Evolutionary conservation across 2,329 filamentous ascomycete genomes (phyloP), one percentile per base, ranked within the genome.

Genomic region (Epichloe baconii): DNA sequence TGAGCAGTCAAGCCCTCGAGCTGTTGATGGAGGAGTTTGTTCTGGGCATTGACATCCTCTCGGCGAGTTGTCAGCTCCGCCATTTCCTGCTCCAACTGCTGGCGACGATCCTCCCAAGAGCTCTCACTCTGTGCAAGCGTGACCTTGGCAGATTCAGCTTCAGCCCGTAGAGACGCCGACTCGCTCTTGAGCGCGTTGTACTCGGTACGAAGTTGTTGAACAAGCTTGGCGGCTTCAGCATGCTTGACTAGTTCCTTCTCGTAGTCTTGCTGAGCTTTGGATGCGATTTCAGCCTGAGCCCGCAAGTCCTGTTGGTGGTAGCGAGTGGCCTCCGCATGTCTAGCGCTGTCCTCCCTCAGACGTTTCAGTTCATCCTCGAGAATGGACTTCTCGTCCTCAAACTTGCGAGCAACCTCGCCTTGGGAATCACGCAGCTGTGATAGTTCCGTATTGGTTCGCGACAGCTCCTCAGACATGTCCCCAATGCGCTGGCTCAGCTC

Each of bases 201-300:
- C 57, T 97, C 88, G 4, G 76, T 74, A 48, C 93, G 86, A 47
- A 95, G 74, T 49, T 76, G 76, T 58, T 95, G 88, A 14, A 96
- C 75, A 37, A 81, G 79, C 68, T 89, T 90, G 12, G 91, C 88
- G n/a, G 91, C 93, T 57, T 96, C 88, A 2, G 90, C 91, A 68
- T 98, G 93, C 71, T 93, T 96, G 61, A 95, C 79, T 11, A 98
- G 77, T 66, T 98, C 93, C 55, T 83, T 83, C 66, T 98, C 94
- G 63, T 98, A 98, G 58, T 93, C 90, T 63, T 95, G 85, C 64
- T 98, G 93, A 3, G 93, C 89, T 65, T 88, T 86, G 49, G 88
- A 83, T 2, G 93, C 89, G 61, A 98, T 97, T 44, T 94, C 86
- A 31, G 91, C 90, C 66, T 98, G 93, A 0, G 88, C 84, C 55